Evolutionary conservation across 495 filamentous ascomycete species (phyloP), one percentile per base, ranked within the genome.

Genomic region (Penicillium dipodomyicola): DNA sequence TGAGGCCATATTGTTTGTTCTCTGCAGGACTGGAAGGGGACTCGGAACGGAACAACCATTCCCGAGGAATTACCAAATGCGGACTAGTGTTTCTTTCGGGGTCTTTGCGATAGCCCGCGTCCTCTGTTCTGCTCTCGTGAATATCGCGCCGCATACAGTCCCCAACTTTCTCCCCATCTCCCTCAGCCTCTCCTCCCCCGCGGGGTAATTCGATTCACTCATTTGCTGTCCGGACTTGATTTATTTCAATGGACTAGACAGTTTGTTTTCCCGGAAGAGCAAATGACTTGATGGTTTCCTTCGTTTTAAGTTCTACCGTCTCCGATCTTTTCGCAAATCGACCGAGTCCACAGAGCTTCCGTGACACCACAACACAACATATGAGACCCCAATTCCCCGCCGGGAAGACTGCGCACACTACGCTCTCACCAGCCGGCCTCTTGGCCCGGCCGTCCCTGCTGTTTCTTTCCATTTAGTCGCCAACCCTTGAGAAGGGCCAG

Each of bases 191-290:
- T 57, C 80, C 59, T 78, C 74, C 57, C 57, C 49, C 58, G 35
- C 62, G 60, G 59, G 58, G 44, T 50, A 80, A 42, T 80, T 83
- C 59, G 81, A 39, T 77, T 68, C 89, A 84, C 43, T 87, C 75
- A 63, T 86, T 77, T 30, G 88, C 92, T 30, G 52, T 62, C 56
- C 51, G 44, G 23, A 57, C 44, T 73, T 89, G 93, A 65, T 86
- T 76, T 59, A 29, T 32, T n/a, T 72, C 56, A 44, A 58, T 62
- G 65, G 52, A 61, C 42, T 49, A 58, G 54, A 47, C 56, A 44
- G 90, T 92, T 73, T 90, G 83, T 67, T 91, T 39, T 20, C 49
- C 25, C 45, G 12, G 19, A 60, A 92, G 71, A 54, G 59, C 58
- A 46, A 68, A 75, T 74, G 73, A 71, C 68, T 69, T 76, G 60